phyloP scores from a whole-genome alignment of 768 basidiomycete species.

The Hygrocybe punicea region DNA sequence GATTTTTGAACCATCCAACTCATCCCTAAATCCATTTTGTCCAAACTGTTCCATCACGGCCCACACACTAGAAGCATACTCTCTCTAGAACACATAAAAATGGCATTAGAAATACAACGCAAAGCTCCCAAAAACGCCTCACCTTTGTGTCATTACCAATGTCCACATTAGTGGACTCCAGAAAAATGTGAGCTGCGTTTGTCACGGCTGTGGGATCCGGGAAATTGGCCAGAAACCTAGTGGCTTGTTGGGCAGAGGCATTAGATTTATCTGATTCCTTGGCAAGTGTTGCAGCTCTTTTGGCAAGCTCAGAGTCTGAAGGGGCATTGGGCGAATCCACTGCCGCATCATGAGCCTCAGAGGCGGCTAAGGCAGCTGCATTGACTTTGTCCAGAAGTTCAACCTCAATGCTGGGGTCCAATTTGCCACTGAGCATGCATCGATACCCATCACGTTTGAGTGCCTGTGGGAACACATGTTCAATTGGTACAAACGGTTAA shows the following conservation, averaged over 20 bases:
- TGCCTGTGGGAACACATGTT: slow-evolving; percentile 23
- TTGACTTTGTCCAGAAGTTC: slow-evolving; percentile 1
- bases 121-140: slow-evolving; percentile 5
- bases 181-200: slow-evolving; percentile 30
- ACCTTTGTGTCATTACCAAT: slow-evolving; percentile 21
- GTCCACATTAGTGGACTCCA: slow-evolving; percentile 20
- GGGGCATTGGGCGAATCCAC: not conserved
- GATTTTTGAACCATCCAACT: slow-evolving; percentile 27
- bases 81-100: slow-evolving; percentile 14
- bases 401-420: slow-evolving; percentile 17
- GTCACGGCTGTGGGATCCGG: not conserved
- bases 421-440: slow-evolving; percentile 30
- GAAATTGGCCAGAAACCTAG: slow-evolving; percentile 4
- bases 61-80: slow-evolving; percentile 24
- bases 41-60: slow-evolving; percentile 29
- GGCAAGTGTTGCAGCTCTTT: slow-evolving; percentile 3
- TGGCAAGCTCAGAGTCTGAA: not conserved
- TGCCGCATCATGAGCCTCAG: not conserved
- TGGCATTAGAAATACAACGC: slow-evolving; percentile 6
- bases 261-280: slow-evolving; percentile 1
- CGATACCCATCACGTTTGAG: slow-evolving; percentile 35
- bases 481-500: not conserved
- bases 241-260: slow-evolving; percentile 10
- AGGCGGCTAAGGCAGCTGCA: slow-evolving; percentile 4
- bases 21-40: slow-evolving; percentile 16